Evolutionary conservation across 2,329 filamentous ascomycete genomes (phyloP).

Genomic region (Cordyceps fumosorosea): DNA sequence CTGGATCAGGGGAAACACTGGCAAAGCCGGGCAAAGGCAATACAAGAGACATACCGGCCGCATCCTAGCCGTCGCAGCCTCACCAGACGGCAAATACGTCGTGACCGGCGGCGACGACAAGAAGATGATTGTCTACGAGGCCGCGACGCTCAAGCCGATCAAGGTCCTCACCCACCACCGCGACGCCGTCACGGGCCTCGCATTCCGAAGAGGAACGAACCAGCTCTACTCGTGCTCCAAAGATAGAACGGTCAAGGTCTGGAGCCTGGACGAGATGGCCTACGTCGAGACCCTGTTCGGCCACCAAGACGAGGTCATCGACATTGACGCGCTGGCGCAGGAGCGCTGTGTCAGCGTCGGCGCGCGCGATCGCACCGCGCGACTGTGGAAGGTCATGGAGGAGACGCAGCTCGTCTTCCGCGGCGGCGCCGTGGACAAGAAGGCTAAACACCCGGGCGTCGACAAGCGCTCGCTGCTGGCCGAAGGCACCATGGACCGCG

Average conservation of each 20-base stretch:
- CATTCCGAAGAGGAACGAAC: slow-evolving; percentile 81
- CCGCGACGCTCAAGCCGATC: slow-evolving; percentile 67
- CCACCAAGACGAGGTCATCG: slow-evolving; percentile 85
- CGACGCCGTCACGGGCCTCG: slow-evolving; percentile 76
- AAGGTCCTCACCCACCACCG: slow-evolving; percentile 88
- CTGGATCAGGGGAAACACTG: slow-evolving; percentile 55
- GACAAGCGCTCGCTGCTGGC: slow-evolving; percentile 50
- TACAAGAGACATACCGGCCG: slow-evolving; percentile 73
- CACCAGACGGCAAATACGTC: slow-evolving; percentile 81
- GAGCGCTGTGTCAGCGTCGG: slow-evolving; percentile 91
- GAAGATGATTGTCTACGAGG: slow-evolving; percentile 82
- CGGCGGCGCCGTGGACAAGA: slow-evolving; percentile 63
- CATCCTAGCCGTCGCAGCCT: slow-evolving; percentile 81
- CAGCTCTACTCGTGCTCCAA: slow-evolving; percentile 87
- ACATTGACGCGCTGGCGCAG: slow-evolving; percentile 73
- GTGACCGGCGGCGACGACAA: slow-evolving; percentile 84
- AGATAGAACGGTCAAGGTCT: slow-evolving; percentile 92
- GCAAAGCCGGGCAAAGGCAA: slow-evolving; percentile 54
- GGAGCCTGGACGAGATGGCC: slow-evolving; percentile 84
- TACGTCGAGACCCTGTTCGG: slow-evolving; percentile 96
- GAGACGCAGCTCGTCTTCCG: slow-evolving; percentile 94
- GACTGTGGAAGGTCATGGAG: slow-evolving; percentile 93
- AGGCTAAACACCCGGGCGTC: slow-evolving; percentile 34
- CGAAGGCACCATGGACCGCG: slow-evolving; percentile 84
- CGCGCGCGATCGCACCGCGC: slow-evolving; percentile 81